Conservation (phyloP, 768 basidiomycete genomes). For the Galerina sulciceps region DNA sequence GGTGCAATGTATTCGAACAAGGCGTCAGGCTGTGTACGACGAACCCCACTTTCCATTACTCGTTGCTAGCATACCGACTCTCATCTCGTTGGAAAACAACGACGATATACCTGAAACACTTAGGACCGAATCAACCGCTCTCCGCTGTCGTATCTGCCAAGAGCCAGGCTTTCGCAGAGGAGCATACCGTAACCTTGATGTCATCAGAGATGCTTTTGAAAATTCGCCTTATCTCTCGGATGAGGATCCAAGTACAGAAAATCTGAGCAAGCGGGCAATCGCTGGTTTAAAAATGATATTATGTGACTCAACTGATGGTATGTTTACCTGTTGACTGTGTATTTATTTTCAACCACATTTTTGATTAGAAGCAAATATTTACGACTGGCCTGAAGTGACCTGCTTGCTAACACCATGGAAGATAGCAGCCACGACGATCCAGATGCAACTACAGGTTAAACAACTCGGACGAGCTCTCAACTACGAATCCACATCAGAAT, state of each 20-base stretch:
- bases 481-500: constrained; percentile 55
- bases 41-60: constrained; percentile 69
- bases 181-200: constrained; percentile 75
- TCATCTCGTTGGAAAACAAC: constrained; percentile 76
- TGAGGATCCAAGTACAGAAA: constrained; percentile 43
- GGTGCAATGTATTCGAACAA: constrained; percentile 69
- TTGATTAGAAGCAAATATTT: constrained; percentile 48
- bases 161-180: constrained; percentile 74
- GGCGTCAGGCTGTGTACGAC: constrained; percentile 68
- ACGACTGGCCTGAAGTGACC: constrained; percentile 64
- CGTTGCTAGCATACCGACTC: constrained; percentile 64
- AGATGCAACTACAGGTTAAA: constrained; percentile 75
- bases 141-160: constrained; percentile 65
- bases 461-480: constrained; percentile 72
- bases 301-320: constrained; percentile 66
- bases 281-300: constrained; percentile 70
- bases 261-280: constrained; percentile 64
- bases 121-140: constrained; percentile 47
- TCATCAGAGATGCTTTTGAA: constrained; percentile 72
- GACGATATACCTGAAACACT: constrained; percentile 51
- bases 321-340: constrained; percentile 16
- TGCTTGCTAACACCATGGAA: constrained; percentile 83
- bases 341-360: neutral
- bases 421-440: constrained; percentile 78
- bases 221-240: constrained; percentile 54